Evolutionary conservation across 75 land plant genomes (phyloP), one percentile per base, ranked within the genome.

Genomic region (Sequoiadendron giganteum): DNA sequence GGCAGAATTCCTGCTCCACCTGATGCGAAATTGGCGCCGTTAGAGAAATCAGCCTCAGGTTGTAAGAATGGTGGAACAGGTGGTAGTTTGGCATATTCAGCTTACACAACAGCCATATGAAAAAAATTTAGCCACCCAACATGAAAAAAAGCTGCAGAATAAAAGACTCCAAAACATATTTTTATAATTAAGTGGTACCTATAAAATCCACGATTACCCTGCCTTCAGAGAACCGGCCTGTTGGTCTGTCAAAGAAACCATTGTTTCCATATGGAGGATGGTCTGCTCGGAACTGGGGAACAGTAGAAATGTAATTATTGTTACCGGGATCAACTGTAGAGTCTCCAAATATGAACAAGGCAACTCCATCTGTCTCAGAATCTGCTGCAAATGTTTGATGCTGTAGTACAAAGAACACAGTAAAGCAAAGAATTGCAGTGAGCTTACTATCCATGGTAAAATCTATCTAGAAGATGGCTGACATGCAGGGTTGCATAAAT

Each of bases 11-110:
- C 94, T 15, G 91, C 91, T 54, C 94, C 94, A 58, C 94, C 95
- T 5, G 95, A 94, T 21, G 89, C 94, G 84, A 94, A 94, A 58
- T 94, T 94, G 54, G 56, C 94, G 16, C 95, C 95, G 21, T 88
- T 45, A 15, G 86, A 79, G 84, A 87, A 88, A 81, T 92, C 90
- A 28, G 89, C 89, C 5, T 76, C 85, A 10, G 94, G 92, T 78
- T 92, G 88, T 48, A 91, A 75, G 87, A 89, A 91, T 18, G 94
- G 94, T 49, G 92, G 86, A 85, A 94, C 87, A 2, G 80, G 43
- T 19, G 95, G 91, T n/a, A 90, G 87, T 8, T 89, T 89, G 34
- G 91, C 92, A 84, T 88, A 87, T 38, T 92, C 89, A 45, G 94
- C 94, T 93, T 88, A 73, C 21, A 36, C 83, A 82, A 78, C 7